Percentiles rank a stretch among this genome's conserved stretches.
Evolutionary conservation across 176 grass and related monocot genomes (phyloP).

Genomic region (Rhynchospora tenuis): DNA sequence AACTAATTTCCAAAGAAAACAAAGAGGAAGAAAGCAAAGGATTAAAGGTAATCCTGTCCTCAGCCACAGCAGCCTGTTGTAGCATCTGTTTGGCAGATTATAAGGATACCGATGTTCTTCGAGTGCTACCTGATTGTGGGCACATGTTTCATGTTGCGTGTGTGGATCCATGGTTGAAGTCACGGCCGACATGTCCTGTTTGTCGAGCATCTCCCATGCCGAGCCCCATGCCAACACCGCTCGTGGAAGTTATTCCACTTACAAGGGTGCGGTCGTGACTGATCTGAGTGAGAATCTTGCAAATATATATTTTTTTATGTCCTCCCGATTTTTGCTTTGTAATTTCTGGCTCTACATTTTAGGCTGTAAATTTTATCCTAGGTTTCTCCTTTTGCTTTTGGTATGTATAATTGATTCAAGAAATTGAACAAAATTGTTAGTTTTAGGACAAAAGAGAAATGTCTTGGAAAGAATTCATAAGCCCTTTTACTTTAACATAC

Average conservation of each 20-base stretch:
- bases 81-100: constrained; percentile 83
- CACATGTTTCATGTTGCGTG: constrained; percentile 83
- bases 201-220: constrained; percentile 80
- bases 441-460: not conserved
- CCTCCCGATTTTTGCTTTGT: constrained; percentile 7
- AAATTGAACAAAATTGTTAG: not conserved
- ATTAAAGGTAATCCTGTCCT: not conserved
- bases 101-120: constrained; percentile 63
- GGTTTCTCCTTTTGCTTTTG: not conserved
- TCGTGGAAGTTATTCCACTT: constrained; percentile 54
- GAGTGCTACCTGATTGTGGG: constrained; percentile 71
- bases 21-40: not conserved
- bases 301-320: not conserved
- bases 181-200: constrained; percentile 76
- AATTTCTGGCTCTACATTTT: constrained; percentile 6
- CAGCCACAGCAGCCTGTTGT: constrained; percentile 60
- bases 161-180: constrained; percentile 78
- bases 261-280: constrained; percentile 26
- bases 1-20: not conserved
- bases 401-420: not conserved
- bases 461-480: not conserved
- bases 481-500: too few species aligned
- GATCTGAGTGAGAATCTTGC: not conserved
- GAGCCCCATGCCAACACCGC: constrained; percentile 73
- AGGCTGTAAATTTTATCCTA: constrained; percentile 6